Conservation (phyloP, 139 green algal species). For the Yamagishiella unicocca region DNA sequence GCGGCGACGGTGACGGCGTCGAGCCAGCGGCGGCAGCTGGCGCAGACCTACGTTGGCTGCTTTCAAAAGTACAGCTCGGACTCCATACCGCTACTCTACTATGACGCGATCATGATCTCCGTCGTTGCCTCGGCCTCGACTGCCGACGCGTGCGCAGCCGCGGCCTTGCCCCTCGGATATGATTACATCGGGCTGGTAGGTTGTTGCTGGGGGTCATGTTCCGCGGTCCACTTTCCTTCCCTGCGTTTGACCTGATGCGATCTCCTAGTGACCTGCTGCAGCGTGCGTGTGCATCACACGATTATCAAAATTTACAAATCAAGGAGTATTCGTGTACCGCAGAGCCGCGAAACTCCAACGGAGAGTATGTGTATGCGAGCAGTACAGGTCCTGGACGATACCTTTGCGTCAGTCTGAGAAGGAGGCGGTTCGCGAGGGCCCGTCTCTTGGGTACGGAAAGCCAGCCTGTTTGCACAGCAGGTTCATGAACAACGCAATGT, state of each 20-base stretch:
- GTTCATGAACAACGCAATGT: not conserved
- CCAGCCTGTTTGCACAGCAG: not conserved
- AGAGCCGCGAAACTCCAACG: not conserved
- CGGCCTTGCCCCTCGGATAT: not conserved
- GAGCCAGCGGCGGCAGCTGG: not conserved
- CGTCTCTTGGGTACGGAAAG: too few species aligned
- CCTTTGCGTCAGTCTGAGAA: too few species aligned
- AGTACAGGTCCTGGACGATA: not conserved
- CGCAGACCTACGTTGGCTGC: not conserved
- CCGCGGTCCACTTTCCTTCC: not conserved
- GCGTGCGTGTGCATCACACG: not conserved
- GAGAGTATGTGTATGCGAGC: not conserved
- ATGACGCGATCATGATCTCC: not conserved
- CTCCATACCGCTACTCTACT: not conserved
- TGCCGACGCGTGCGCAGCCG: not conserved
- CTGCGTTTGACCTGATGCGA: too few species aligned
- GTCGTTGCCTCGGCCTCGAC: not conserved
- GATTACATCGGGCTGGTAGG: not conserved
- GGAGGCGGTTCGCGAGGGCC: too few species aligned
- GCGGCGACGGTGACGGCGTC: too few species aligned
- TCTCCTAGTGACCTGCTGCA: not conserved
- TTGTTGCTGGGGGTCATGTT: not conserved
- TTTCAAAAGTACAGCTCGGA: not conserved
- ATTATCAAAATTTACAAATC: too few species aligned
- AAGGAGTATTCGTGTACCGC: too few species aligned